Evolutionary conservation across 2,329 filamentous ascomycete genomes (phyloP).

Genomic region (Pseudofabraea citricarpa): DNA sequence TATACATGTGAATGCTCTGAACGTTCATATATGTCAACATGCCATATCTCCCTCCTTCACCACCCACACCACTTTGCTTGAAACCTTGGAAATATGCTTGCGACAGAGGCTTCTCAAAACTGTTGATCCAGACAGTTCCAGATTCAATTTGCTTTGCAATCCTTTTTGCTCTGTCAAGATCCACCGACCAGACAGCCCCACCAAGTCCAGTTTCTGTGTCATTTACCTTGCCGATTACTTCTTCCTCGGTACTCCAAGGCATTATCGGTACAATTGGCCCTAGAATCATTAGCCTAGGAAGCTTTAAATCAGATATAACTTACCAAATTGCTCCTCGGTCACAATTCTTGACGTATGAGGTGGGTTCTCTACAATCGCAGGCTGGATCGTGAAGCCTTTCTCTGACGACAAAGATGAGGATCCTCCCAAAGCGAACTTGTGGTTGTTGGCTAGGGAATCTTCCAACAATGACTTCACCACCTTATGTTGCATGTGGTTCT

Average conservation of each 20-base stretch:
- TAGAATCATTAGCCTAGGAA: conserved; percentile 34
- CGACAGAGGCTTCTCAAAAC: conserved; percentile 39
- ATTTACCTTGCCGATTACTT: conserved; percentile 54
- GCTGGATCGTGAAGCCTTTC: conserved; percentile 50
- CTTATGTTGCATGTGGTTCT: conserved; percentile 61
- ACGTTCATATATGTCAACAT: conserved; percentile 15
- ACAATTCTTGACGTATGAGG: conserved; percentile 49
- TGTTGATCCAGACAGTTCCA: conserved; percentile 60
- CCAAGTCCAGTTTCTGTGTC: conserved; percentile 48
- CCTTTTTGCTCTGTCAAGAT: conserved; percentile 43
- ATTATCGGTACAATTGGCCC: conserved; percentile 59
- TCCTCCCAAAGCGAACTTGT: conserved; percentile 46
- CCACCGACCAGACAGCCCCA: conserved; percentile 52
- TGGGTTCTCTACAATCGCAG: conserved; percentile 54
- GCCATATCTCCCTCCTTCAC: conserved; percentile 13
- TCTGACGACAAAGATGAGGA: conserved; percentile 24
- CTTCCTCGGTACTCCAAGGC: conserved; percentile 55
- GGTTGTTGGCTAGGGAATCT: conserved; percentile 47
- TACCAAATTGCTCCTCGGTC: conserved; percentile 53
- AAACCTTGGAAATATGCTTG: conserved; percentile 31
- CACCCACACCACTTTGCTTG: conserved; percentile 29
- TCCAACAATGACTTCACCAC: conserved; percentile 49
- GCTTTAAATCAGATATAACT: background rate
- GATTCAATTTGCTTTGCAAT: conserved; percentile 51
- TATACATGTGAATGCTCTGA: too few species aligned